Conservation (phyloP, 2,329 filamentous ascomycete species). For the Trichoderma sp. region DNA sequence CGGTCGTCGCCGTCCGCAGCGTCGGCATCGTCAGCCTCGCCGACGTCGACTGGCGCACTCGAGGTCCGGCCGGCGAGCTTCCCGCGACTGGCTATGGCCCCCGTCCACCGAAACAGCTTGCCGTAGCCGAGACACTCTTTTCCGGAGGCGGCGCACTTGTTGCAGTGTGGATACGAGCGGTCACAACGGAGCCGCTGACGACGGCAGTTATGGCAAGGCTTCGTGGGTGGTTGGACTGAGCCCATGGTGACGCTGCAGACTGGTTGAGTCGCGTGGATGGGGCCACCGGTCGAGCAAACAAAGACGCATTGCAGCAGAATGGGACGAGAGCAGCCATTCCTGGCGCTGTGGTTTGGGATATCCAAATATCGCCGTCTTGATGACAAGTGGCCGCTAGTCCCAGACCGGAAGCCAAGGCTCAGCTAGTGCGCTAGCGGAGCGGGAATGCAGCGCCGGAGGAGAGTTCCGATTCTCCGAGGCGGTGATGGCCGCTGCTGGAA, state of each 20-base stretch:
- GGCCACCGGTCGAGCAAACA: slow-evolving; percentile 1
- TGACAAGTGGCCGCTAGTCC: slow-evolving; percentile 28
- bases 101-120: slow-evolving; percentile 52
- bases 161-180: slow-evolving; percentile 48
- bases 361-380: not conserved
- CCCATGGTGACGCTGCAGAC: slow-evolving; percentile 24
- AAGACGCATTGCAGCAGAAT: slow-evolving; percentile 10
- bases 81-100: slow-evolving; percentile 43
- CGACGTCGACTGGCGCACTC: slow-evolving; percentile 5
- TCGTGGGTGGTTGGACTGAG: slow-evolving; percentile 29
- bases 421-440: slow-evolving; percentile 19
- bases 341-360: not conserved
- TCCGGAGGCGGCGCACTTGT: slow-evolving; percentile 48
- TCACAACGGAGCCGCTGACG: slow-evolving; percentile 53
- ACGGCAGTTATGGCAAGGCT: slow-evolving; percentile 53
- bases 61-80: slow-evolving; percentile 42
- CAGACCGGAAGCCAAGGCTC: slow-evolving; percentile 32
- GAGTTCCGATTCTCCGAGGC: slow-evolving; percentile 8
- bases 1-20: not conserved
- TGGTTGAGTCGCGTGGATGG: slow-evolving; percentile 2
- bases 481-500: not conserved
- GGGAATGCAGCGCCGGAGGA: not conserved
- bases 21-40: slow-evolving; percentile 5
- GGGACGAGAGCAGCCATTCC: not conserved
- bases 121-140: slow-evolving; percentile 53